Base-by-base conservation (phyloP, 441 rosid species). In the Adansonia madagascariensis region DNA sequence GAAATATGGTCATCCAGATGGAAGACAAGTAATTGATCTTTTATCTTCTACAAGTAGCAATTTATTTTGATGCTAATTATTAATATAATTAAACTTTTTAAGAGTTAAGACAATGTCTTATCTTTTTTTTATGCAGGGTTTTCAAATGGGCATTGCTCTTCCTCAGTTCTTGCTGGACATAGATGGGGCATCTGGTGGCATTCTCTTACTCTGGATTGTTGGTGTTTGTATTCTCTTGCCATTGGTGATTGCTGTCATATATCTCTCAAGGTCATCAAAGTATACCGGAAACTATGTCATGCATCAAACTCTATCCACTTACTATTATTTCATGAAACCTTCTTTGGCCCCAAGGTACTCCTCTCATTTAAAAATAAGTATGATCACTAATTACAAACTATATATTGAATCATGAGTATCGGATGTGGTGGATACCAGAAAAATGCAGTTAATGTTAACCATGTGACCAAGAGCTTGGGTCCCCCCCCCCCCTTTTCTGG, bases 121-220 rank as follows among this genome's bases (percentile, higher is more conserved):
- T 79, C n/a, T 76, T 72, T 77, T 24, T 31, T 69, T 78, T 73
- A 69, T 81, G 77, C 91, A 94, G 98, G 99, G 99, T 8, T 97
- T 97, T 86, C 97, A 97, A 97, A 91, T 96, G 98, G 99, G 99
- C 79, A 93, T 96, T 59, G 99, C 99, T 73, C 98, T 96, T 74
- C 99, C 99, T 56, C 94, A 90, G 77, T 96, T 96, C 83, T 88
- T 94, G 77, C 87, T 96, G 47, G 86, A 96, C 88, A 92, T 94
- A 53, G 98, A 96, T 80, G 98, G 98, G 76, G 92, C 98, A 75
- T 94, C 90, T 56, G 99, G 98, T 83, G 99, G 99, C 82, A 94
- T 96, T 77, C 92, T 96, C 77, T 85, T 96, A 75, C 96, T 96
- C 76, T 94, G 98, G 98, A 94, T 96, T 52, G 99, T 96, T 83